Evolutionary conservation across 805 yeast genomes (phyloP).

Genomic region (Zygosaccharomyces bailii): DNA sequence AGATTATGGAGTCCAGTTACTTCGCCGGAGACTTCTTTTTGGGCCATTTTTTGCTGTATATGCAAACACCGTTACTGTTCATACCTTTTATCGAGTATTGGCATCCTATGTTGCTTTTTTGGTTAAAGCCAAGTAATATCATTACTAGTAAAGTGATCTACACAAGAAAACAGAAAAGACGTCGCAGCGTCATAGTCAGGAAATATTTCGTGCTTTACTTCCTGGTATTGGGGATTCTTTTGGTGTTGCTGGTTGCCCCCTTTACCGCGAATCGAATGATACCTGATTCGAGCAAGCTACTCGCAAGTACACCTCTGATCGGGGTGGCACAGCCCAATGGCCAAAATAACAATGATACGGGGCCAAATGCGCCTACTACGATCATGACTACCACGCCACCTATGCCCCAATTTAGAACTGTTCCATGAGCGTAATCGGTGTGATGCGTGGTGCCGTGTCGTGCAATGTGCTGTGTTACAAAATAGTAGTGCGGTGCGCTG

Average conservation of each 20-base stretch:
- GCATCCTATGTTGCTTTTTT: conserved; percentile 64
- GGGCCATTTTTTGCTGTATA: conserved; percentile 54
- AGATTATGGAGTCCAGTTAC: conserved; percentile 60
- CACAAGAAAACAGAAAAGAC: conserved; percentile 39
- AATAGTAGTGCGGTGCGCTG: too few relatives aligned
- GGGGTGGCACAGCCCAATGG: conserved; percentile 56
- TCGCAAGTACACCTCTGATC: conserved; percentile 25
- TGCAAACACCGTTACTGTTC: conserved; percentile 58
- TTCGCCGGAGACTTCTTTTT: conserved; percentile 62
- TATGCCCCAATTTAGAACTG: conserved; percentile 34
- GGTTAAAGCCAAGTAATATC: conserved; percentile 57
- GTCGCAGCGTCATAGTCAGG: conserved; percentile 41
- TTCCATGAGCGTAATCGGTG: conserved; percentile 17
- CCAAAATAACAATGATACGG: conserved; percentile 67
- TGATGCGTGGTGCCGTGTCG: background rate
- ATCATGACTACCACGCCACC: conserved; percentile 41
- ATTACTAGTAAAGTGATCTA: conserved; percentile 37
- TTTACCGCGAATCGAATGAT: conserved; percentile 37
- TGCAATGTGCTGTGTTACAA: too few relatives aligned
- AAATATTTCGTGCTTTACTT: conserved; percentile 49
- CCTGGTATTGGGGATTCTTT: conserved; percentile 39
- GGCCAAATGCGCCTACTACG: conserved; percentile 48
- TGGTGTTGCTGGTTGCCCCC: conserved; percentile 47
- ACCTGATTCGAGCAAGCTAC: conserved; percentile 25
- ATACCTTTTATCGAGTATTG: conserved; percentile 62